Evolutionary conservation across 108 stramenopile genomes (phyloP), one percentile per base, ranked within the genome.

Genomic region (Pseudonitzschia multiseries): DNA sequence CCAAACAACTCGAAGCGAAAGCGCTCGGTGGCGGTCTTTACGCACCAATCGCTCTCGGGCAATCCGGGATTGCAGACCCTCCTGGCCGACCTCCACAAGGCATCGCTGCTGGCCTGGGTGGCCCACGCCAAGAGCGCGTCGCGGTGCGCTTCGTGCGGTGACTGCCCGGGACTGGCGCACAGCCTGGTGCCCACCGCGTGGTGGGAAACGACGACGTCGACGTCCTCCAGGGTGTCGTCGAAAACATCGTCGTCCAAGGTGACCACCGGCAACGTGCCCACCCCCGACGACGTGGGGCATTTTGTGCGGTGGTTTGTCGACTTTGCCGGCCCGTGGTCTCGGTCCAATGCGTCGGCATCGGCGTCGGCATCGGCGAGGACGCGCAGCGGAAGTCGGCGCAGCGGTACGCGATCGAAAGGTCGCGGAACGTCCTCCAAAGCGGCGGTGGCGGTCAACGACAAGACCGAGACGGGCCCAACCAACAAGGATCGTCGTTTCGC

Each of bases 161-260:
- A 70, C 32, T 4, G 46, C 8, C 29, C 77, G 56, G 71, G 80
- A 67, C 8, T 86, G 21, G 87, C 87, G 40, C 69, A 82, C 68
- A 92, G 91, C 73, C 43, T 88, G 1, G 68, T 92, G 53, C 91
- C 91, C 14, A 40, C 22, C 5, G 70, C 73, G 41, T 68, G 77
- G 77, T 41, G 52, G 53, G 32, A 10, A 41, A 70, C 40, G 28
- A 18, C 40, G 29, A 6, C 32, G 40, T 21, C 62, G 46, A 12
- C 66, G 27, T 44, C 66, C 1, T 44, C 42, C 12, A 21, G 48
- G 12, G 21, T 17, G n/a, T n/a, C n/a, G n/a, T n/a, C n/a, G n/a
- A n/a, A n/a, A n/a, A n/a, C n/a, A n/a, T n/a, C n/a, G n/a, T n/a
- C n/a, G n/a, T n/a, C n/a, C n/a, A n/a, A n/a, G n/a, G n/a, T n/a